Percentiles rank a stretch among this genome's conserved stretches.
Conservation (phyloP, 2,329 filamentous ascomycete genomes). For the Colletotrichum sp. region DNA sequence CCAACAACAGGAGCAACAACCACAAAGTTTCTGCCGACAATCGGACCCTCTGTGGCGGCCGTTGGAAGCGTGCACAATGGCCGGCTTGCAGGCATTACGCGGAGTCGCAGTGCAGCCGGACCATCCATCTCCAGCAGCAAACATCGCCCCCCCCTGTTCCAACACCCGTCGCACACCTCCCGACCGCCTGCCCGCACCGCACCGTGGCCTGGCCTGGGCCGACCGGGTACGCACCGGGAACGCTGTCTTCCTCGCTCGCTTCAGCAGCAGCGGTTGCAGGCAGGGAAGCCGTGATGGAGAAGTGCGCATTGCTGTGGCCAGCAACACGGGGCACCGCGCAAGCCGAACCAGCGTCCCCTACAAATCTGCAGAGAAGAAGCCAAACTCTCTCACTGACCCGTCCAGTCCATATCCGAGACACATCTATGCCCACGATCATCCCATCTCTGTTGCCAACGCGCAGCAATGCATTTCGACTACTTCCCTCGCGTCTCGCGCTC, state of each 20-base stretch:
- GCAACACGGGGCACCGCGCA: neutral
- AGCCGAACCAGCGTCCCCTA: constrained; percentile 10
- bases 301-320: neutral
- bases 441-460: neutral
- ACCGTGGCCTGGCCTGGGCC: neutral
- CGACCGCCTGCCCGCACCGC: neutral
- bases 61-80: neutral
- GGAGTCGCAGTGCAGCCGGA: neutral
- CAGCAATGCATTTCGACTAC: neutral
- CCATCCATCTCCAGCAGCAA: neutral
- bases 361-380: neutral
- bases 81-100: neutral
- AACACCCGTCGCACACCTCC: neutral
- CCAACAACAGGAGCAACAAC: neutral
- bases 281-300: neutral
- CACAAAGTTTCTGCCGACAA: constrained; percentile 14
- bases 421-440: constrained; percentile 3
- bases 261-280: neutral
- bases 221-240: neutral
- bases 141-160: neutral
- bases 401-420: constrained; percentile 13
- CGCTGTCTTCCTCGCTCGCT: neutral
- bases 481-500: constrained; percentile 14
- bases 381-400: neutral
- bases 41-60: neutral